These are phyloP conservation scores for Solanum ahanhuiri DNA, from an alignment of 257 asterid species.

Conservation along the genomic window DNA sequence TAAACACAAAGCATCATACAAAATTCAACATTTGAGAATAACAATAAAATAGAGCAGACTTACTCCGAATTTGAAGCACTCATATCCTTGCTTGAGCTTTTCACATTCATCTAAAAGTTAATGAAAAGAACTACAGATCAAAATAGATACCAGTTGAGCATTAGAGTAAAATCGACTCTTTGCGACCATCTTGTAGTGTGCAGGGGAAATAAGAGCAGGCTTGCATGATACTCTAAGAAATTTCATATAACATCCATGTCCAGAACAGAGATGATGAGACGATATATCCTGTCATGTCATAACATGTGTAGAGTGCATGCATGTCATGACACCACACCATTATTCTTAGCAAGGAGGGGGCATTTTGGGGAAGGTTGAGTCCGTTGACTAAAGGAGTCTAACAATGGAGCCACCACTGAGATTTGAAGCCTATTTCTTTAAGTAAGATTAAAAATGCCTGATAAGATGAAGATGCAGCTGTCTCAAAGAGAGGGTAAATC, in stretches of 20 bases:
- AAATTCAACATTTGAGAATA: background rate
- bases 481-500: background rate
- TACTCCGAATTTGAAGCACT: constrained; percentile 23
- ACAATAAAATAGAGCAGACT: background rate
- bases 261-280: background rate
- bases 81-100: constrained; percentile 8
- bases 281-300: background rate
- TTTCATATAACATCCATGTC: background rate
- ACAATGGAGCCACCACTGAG: background rate
- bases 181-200: background rate
- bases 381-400: background rate
- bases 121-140: background rate
- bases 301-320: background rate
- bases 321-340: background rate
- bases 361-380: background rate
- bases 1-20: background rate
- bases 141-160: background rate
- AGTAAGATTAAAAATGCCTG: background rate
- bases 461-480: background rate
- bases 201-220: background rate
- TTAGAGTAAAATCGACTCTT: background rate
- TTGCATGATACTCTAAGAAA: background rate
- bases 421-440: background rate
- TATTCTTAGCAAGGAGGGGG: background rate
- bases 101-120: constrained; percentile 45